Base-by-base conservation (phyloP, 352 stramenopile species). In the Phytophthora pluvialis region DNA sequence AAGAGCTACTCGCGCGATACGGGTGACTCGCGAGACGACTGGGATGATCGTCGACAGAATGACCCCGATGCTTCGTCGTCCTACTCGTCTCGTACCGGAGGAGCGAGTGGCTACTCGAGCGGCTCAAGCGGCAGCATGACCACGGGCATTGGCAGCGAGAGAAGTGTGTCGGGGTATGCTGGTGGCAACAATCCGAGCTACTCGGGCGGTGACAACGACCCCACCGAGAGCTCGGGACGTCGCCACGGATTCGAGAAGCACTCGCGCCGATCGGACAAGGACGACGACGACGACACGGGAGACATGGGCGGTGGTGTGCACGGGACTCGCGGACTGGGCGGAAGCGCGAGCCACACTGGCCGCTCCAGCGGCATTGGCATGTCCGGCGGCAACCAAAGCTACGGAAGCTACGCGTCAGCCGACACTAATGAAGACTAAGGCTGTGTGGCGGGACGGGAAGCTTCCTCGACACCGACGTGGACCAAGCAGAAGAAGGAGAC, bases 1-100 rank as follows among this genome's bases (percentile, higher is more conserved):
- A 64, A 60, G 32, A 66, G 53, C 43, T 74, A 58, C 45, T 73
- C 66, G 25, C 66, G 66, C 52, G 66, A 57, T 26, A 31, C 33
- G 18, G 28, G 21, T 12, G 44, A n/a, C 11, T 43, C 40, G 9
- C 16, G 42, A 35, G 51, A 54, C 7, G 49, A 59, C 12, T 36
- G 50, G 21, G 48, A 59, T 25, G 40, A 69, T 48, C 46, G 53
- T 51, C 42, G 53, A 21, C 25, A 60, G 16, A 47, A 60, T 3
- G 49, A 68, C 8, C 31, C 28, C 18, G 40, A 58, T 38, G 7
- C 36, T 7, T 70, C 52, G 25, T 64, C 60, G 3, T 70, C 60
- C 12, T 63, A 50, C 25, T 60, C 51, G n/a, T 74, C 67, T 60
- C 49, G 42, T 42, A n/a, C 2, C 5, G 39, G 53, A 32, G 69